These are phyloP conservation scores for Podospora pseudopauciseta DNA, from an alignment of 495 filamentous ascomycete genomes.

Conservation along the genomic window DNA sequence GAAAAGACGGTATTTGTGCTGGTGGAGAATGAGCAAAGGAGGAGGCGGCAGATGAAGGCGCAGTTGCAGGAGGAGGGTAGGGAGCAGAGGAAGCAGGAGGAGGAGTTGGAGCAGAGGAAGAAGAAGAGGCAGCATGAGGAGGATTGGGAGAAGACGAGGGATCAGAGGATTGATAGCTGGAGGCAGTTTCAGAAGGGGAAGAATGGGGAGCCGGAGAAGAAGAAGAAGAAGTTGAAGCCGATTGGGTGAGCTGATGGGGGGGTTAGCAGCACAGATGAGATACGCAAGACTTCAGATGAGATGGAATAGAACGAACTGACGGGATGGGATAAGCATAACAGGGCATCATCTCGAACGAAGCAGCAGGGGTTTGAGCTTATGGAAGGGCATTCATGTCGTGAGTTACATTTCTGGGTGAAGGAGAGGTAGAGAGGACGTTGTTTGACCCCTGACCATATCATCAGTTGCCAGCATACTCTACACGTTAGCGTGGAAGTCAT, in stretches of 20 bases:
- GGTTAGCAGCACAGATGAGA: background rate
- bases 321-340: too few relatives aligned
- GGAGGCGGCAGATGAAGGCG: constrained; percentile 82
- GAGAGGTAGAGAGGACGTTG: background rate
- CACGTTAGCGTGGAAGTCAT: background rate
- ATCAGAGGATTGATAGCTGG: constrained; percentile 91
- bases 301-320: background rate
- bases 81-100: constrained; percentile 80
- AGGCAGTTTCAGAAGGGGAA: constrained; percentile 80
- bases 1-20: constrained; percentile 90
- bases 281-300: background rate
- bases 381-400: background rate
- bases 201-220: constrained; percentile 68
- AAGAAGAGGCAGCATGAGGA: constrained; percentile 88
- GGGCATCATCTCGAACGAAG: background rate
- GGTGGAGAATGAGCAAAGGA: constrained; percentile 84
- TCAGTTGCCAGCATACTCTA: background rate
- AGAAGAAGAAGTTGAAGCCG: constrained; percentile 80
- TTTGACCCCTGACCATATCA: background rate
- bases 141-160: constrained; percentile 89
- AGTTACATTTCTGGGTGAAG: background rate
- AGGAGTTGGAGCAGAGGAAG: constrained; percentile 82
- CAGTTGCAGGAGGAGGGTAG: constrained; percentile 96
- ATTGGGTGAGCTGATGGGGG: constrained; percentile 38
- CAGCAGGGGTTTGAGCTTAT: background rate